Percentiles rank a stretch among this genome's conserved stretches.
phyloP scores from a whole-genome alignment of 108 stramenopile species.

The Nitzschia sp. region DNA sequence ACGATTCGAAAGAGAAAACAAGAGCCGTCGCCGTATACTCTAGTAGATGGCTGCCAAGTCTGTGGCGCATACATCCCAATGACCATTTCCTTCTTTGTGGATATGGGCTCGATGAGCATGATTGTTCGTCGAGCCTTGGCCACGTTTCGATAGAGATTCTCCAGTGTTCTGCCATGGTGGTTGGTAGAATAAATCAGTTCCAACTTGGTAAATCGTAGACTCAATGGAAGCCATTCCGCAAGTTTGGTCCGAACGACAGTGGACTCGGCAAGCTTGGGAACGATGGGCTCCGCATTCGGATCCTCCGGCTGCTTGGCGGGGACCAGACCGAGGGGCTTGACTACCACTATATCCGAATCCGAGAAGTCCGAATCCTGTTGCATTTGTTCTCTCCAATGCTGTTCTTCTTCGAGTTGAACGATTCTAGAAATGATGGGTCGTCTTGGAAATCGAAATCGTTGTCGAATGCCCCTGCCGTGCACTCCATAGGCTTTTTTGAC shows the following conservation, averaged over 20 bases:
- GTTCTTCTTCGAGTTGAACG: conserved; percentile 67
- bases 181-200: conserved; percentile 81
- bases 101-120: conserved; percentile 62
- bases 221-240: conserved; percentile 71
- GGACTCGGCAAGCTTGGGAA: conserved; percentile 49
- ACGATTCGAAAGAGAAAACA: conserved; percentile 80
- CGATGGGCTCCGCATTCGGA: conserved; percentile 14
- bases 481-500: conserved; percentile 67
- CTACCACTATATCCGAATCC: neutral
- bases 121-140: conserved; percentile 64
- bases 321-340: conserved; percentile 28
- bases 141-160: conserved; percentile 59
- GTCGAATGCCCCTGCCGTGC: conserved; percentile 50
- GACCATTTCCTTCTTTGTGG: conserved; percentile 17
- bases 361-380: conserved; percentile 12
- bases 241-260: conserved; percentile 50
- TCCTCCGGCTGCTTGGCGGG: conserved; percentile 9
- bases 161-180: conserved; percentile 76
- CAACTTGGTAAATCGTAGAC: conserved; percentile 66
- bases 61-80: conserved; percentile 85
- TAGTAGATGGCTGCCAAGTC: conserved; percentile 61
- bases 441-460: conserved; percentile 64
- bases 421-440: conserved; percentile 64
- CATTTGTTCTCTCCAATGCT: conserved; percentile 41
- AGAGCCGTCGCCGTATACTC: conserved; percentile 72